Evolutionary conservation across 1,284 basidiomycete species (phyloP).

Genomic region (Vanrija pseudolonga): DNA sequence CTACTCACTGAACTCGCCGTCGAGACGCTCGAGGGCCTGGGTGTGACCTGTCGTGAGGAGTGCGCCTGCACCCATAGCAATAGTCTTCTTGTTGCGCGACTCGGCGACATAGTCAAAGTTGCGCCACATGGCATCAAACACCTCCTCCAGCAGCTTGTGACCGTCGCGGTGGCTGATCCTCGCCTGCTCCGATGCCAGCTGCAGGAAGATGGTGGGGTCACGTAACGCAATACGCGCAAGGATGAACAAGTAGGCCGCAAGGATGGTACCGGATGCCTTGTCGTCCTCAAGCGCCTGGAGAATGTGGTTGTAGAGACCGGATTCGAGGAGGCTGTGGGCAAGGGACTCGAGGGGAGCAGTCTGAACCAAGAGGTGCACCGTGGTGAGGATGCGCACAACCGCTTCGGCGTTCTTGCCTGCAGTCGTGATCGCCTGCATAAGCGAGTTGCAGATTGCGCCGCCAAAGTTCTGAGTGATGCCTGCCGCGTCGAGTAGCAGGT

Average conservation of each 20-base stretch:
- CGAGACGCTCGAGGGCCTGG: slow-evolving; percentile 59
- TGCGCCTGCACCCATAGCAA: slow-evolving; percentile 46
- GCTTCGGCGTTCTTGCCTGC: slow-evolving; percentile 29
- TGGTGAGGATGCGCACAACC: slow-evolving; percentile 28
- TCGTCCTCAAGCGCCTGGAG: slow-evolving; percentile 45
- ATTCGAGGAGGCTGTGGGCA: slow-evolving; percentile 34
- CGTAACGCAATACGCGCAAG: slow-evolving; percentile 41
- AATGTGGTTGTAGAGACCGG: slow-evolving; percentile 43
- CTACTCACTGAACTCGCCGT: slow-evolving; percentile 46
- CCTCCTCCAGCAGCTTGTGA: slow-evolving; percentile 39
- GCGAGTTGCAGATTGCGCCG: slow-evolving; percentile 25
- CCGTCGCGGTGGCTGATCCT: slow-evolving; percentile 23
- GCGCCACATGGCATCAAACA: slow-evolving; percentile 48
- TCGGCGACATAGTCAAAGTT: slow-evolving; percentile 50
- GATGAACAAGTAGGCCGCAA: slow-evolving; percentile 43
- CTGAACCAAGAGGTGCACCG: slow-evolving; percentile 34
- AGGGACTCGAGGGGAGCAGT: slow-evolving; percentile 30
- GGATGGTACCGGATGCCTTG: slow-evolving; percentile 43
- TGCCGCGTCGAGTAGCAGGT: slow-evolving; percentile 68
- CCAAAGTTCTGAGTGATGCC: slow-evolving; percentile 55
- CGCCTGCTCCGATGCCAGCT: slow-evolving; percentile 38
- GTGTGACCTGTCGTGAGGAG: slow-evolving; percentile 63
- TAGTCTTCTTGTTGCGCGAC: slow-evolving; percentile 42
- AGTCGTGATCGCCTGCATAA: slow-evolving; percentile 29
- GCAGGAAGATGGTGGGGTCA: slow-evolving; percentile 40